Conservation (phyloP, 1,139 yeast genomes). For the Scheffersomyces titani region DNA sequence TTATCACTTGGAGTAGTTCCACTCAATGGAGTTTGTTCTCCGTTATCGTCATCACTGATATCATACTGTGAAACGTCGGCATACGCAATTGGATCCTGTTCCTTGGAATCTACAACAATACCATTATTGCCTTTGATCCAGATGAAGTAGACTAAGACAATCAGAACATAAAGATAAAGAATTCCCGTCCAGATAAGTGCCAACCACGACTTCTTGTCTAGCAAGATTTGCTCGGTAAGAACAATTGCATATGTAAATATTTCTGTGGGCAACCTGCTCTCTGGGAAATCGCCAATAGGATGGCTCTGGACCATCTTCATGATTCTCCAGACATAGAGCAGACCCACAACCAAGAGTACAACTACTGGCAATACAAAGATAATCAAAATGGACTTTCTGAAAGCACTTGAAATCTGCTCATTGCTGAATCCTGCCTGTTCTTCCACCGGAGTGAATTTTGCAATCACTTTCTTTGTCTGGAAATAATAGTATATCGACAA, state of each 20-base stretch:
- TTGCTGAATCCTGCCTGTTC: conserved; percentile 22
- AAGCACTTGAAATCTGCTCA: conserved; percentile 24
- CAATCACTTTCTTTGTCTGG: conserved; percentile 30
- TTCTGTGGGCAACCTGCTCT: not conserved
- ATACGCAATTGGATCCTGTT: conserved; percentile 17
- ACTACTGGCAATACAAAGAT: conserved; percentile 32
- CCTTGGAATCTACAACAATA: conserved; percentile 25
- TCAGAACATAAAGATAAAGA: conserved; percentile 17
- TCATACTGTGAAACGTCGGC: conserved; percentile 21
- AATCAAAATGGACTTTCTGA: conserved; percentile 28
- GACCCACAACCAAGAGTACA: conserved; percentile 9
- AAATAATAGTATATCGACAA: conserved; percentile 20
- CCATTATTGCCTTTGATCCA: conserved; percentile 42
- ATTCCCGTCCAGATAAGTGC: conserved; percentile 15
- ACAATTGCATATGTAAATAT: not conserved
- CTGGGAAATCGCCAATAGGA: not conserved
- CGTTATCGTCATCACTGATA: conserved; percentile 20
- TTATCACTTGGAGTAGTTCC: not conserved
- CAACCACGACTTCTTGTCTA: not conserved
- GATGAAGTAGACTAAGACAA: conserved; percentile 28
- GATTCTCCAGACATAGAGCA: conserved; percentile 2
- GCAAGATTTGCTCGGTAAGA: not conserved
- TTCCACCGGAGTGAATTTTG: conserved; percentile 32
- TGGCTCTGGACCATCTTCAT: not conserved
- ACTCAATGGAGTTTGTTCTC: not conserved